These are phyloP conservation scores for Candida morakotiae DNA, from an alignment of 805 yeast genomes.

Conservation along the genomic window DNA sequence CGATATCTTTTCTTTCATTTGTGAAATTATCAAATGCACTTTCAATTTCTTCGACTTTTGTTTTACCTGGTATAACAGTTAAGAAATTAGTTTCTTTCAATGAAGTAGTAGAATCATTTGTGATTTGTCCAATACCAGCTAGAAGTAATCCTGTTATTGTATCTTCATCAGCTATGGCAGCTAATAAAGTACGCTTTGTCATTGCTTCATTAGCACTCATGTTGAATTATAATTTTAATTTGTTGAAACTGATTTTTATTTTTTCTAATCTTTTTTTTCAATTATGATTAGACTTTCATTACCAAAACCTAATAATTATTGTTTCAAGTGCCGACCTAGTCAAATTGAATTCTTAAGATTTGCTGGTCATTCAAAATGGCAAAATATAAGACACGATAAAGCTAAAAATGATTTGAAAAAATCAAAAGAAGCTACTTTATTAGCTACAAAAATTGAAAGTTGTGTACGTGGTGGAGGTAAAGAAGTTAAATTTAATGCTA, in stretches of 20 bases:
- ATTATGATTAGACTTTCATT: background rate
- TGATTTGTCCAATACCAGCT: constrained; percentile 92
- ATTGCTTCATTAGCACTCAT: constrained; percentile 35
- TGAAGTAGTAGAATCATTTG: constrained; percentile 50
- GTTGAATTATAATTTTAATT: background rate
- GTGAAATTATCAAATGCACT: constrained; percentile 75
- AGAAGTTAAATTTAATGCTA: constrained; percentile 46
- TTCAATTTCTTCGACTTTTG: constrained; percentile 71
- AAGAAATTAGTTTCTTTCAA: constrained; percentile 78
- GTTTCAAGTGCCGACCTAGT: background rate
- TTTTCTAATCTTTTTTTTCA: background rate
- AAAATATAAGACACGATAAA: constrained; percentile 88
- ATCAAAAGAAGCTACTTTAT: constrained; percentile 62
- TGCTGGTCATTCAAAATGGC: constrained; percentile 97
- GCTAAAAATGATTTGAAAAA: constrained; percentile 85
- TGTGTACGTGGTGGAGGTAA: constrained; percentile 71
- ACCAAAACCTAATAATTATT: too few relatives aligned
- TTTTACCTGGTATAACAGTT: constrained; percentile 70
- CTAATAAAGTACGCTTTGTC: constrained; percentile 76
- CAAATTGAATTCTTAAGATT: constrained; percentile 4
- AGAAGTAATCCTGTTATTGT: constrained; percentile 92
- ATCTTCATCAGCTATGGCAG: constrained; percentile 97
- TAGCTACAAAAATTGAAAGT: constrained; percentile 69
- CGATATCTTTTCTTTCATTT: constrained; percentile 75
- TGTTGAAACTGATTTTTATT: constrained; percentile 4